These are phyloP conservation scores for Hericium coralloides DNA, from an alignment of 768 basidiomycete genomes.

Conservation along the genomic window DNA sequence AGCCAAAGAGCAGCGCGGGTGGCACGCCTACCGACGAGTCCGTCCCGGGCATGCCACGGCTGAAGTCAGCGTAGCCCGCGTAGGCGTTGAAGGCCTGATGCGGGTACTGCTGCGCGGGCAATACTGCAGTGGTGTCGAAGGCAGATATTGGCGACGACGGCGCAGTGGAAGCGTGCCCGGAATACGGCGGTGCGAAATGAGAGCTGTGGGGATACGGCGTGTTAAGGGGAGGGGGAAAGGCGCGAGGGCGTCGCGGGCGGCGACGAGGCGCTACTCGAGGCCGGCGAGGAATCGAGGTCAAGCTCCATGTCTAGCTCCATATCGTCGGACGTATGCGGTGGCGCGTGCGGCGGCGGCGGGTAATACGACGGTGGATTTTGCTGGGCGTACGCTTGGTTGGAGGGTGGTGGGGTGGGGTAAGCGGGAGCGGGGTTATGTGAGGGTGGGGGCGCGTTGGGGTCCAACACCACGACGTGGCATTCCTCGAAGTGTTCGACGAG, in stretches of 20 bases:
- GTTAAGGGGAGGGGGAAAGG: slow-evolving; percentile 16
- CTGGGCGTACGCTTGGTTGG: slow-evolving; percentile 16
- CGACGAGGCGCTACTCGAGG: slow-evolving; percentile 27
- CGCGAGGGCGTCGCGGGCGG: slow-evolving; percentile 37
- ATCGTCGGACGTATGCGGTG: slow-evolving; percentile 44
- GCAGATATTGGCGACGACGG: slow-evolving; percentile 32
- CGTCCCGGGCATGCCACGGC: slow-evolving; percentile 52
- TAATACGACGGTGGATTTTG: slow-evolving; percentile 13
- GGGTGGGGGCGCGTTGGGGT: slow-evolving; percentile 27
- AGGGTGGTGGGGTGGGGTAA: slow-evolving; percentile 3
- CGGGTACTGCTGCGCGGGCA: slow-evolving; percentile 32
- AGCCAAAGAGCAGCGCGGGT: slow-evolving; percentile 46
- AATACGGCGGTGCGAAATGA: background rate
- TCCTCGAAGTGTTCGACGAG: slow-evolving; percentile 92
- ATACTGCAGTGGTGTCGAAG: slow-evolving; percentile 46
- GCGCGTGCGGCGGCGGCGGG: slow-evolving; percentile 20
- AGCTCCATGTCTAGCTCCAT: slow-evolving; percentile 87
- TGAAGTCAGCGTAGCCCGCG: slow-evolving; percentile 60
- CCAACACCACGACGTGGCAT: slow-evolving; percentile 71
- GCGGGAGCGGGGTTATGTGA: slow-evolving; percentile 8
- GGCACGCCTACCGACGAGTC: slow-evolving; percentile 37
- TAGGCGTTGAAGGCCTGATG: slow-evolving; percentile 61
- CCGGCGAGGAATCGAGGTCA: slow-evolving; percentile 41
- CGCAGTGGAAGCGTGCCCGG: slow-evolving; percentile 17
- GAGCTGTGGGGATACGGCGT: background rate